Evolutionary conservation across 108 stramenopile species (phyloP).

Genomic region (Cyclotella sp.): DNA sequence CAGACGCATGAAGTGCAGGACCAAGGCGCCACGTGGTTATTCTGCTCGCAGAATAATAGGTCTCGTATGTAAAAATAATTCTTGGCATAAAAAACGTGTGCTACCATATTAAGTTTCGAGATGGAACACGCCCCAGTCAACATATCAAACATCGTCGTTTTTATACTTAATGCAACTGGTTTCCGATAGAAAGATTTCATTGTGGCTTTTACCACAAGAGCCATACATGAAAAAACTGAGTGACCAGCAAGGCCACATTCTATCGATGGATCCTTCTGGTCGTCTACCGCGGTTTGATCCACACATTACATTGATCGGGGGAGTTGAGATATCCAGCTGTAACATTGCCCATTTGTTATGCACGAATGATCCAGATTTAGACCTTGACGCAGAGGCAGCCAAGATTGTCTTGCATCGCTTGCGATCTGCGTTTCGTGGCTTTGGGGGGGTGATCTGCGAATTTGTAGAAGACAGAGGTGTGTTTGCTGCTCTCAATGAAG

Average conservation of each 20-base stretch:
- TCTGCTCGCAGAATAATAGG: too few relatives aligned
- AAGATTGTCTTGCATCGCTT: conserved; percentile 26
- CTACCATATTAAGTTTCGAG: too few relatives aligned
- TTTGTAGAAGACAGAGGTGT: conserved; percentile 41
- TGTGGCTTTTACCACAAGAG: conserved; percentile 39
- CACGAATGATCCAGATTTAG: not conserved
- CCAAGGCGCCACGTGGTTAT: too few relatives aligned
- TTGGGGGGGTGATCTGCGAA: conserved; percentile 21
- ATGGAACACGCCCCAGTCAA: too few relatives aligned
- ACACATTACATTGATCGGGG: conserved; percentile 44
- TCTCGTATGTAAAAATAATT: too few relatives aligned
- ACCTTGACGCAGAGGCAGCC: conserved; percentile 28
- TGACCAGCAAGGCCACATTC: conserved; percentile 9
- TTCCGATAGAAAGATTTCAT: conserved; percentile 21
- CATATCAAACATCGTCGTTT: too few relatives aligned
- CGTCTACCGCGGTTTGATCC: conserved; percentile 29
- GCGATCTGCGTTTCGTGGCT: conserved; percentile 23
- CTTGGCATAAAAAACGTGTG: too few relatives aligned
- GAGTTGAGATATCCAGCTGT: conserved; percentile 29
- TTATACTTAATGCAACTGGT: not conserved
- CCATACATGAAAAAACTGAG: conserved; percentile 9
- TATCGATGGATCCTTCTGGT: not conserved
- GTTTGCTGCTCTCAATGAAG: conserved; percentile 17
- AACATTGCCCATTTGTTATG: not conserved
- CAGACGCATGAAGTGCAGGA: too few relatives aligned